Conservation (phyloP, 2,329 filamentous ascomycete genomes). For the Colletotrichum godetiae region DNA sequence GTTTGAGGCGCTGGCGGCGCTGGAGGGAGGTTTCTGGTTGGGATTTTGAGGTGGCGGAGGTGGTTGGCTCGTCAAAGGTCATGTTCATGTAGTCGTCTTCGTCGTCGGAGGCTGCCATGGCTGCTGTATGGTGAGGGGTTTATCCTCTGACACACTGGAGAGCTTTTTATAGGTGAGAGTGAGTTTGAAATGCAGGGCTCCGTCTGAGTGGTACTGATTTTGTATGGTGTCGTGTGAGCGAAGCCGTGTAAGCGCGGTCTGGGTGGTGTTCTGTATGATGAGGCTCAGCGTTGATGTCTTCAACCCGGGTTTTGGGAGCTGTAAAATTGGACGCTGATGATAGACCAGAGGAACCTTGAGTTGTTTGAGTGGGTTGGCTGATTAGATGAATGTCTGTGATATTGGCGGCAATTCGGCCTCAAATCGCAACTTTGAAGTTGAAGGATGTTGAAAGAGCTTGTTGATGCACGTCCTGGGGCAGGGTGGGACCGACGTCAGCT, state of each 20-base stretch:
- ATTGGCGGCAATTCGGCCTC: not conserved
- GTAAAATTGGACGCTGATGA: not conserved
- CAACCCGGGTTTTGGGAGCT: not conserved
- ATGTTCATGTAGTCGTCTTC: constrained; percentile 99
- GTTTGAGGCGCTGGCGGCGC: constrained; percentile 63
- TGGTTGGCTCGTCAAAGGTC: constrained; percentile 78
- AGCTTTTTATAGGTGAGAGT: not conserved
- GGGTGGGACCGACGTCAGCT: not conserved
- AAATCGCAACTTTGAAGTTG: not conserved
- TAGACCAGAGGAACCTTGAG: not conserved
- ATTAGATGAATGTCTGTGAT: not conserved
- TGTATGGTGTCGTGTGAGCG: not conserved
- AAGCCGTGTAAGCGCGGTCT: not conserved
- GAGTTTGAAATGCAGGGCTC: too few species aligned
- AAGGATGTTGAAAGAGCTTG: not conserved
- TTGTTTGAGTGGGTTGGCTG: not conserved
- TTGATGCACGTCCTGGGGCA: not conserved
- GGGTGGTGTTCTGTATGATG: not conserved
- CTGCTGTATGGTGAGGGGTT: not conserved
- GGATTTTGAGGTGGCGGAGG: constrained; percentile 62
- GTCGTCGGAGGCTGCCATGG: constrained; percentile 62
- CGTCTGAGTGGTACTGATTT: not conserved
- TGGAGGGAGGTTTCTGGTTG: constrained; percentile 62
- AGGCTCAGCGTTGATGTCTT: not conserved
- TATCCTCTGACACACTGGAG: not conserved